Conservation (phyloP, 176 grass and related monocot genomes). For the Musa beccarii region DNA sequence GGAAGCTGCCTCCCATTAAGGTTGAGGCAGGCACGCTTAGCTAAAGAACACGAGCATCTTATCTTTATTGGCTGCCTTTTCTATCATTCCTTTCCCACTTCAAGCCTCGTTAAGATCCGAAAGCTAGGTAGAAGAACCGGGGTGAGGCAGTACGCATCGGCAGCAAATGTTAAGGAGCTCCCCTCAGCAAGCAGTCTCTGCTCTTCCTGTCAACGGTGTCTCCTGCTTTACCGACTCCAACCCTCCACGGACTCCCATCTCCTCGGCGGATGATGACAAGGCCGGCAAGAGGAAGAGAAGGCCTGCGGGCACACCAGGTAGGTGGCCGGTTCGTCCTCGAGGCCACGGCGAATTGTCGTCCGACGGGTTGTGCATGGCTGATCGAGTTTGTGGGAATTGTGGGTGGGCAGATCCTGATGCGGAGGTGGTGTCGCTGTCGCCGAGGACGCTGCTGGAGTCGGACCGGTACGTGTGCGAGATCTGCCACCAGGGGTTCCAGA, state of each 20-base stretch:
- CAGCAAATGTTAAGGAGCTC: no score
- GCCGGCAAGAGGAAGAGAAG: not conserved
- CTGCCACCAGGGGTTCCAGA: constrained; percentile 79
- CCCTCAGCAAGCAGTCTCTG: no score
- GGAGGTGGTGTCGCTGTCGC: constrained; percentile 94
- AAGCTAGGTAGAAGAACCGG: no score
- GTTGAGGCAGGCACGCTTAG: no score
- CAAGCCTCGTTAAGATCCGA: no score
- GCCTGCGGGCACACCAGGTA: constrained; percentile 6
- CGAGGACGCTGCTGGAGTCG: constrained; percentile 75
- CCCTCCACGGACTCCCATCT: no score
- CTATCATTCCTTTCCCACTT: not conserved
- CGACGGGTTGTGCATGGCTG: not conserved
- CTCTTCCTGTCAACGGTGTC: no score
- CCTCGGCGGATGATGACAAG: not conserved
- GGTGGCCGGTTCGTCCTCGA: no score
- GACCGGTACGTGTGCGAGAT: constrained; percentile 78
- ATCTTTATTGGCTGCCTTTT: not conserved
- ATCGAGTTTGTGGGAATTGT: no score
- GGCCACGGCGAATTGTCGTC: not conserved
- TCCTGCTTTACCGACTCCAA: no score
- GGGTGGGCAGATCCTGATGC: constrained; percentile 62
- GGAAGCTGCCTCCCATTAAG: no score
- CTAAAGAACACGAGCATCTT: not conserved
- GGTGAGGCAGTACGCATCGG: no score